Conservation (phyloP, 306 rosid species). For the Lathyrus oleraceus region DNA sequence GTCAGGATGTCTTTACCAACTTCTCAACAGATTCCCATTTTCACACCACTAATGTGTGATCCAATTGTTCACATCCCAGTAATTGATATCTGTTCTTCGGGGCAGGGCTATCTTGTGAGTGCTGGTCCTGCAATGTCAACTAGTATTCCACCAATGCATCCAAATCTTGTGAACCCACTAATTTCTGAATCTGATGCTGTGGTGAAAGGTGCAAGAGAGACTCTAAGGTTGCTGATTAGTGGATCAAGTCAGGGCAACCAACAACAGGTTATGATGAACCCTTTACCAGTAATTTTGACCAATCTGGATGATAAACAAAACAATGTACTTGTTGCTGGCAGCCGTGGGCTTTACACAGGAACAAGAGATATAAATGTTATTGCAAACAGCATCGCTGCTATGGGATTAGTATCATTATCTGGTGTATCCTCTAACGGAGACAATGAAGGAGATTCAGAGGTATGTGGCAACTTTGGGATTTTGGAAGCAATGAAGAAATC, state of each 20-base stretch:
- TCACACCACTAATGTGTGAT: constrained; percentile 91
- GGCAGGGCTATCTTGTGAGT: constrained; percentile 91
- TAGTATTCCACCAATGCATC: constrained; percentile 72
- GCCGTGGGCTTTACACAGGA: constrained; percentile 76
- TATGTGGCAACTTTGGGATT: constrained; percentile 31
- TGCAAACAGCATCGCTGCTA: constrained; percentile 82
- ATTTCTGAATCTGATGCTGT: constrained; percentile 72
- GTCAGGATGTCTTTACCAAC: constrained; percentile 64
- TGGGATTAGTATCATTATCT: constrained; percentile 75
- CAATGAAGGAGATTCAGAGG: constrained; percentile 26
- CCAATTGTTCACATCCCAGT: constrained; percentile 92
- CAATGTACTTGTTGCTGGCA: constrained; percentile 64
- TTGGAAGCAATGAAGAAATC: constrained; percentile 41
- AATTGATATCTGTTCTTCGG: constrained; percentile 87
- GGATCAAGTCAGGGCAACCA: constrained; percentile 72
- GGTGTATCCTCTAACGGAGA: constrained; percentile 54
- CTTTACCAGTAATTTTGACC: constrained; percentile 68
- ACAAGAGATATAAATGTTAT: constrained; percentile 67
- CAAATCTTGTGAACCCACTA: constrained; percentile 67
- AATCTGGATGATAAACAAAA: constrained; percentile 54
- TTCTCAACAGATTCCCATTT: constrained; percentile 85
- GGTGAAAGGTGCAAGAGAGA: constrained; percentile 91
- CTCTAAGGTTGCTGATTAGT: constrained; percentile 74
- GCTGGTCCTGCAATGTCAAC: constrained; percentile 82
- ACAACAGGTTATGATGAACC: constrained; percentile 61